Evolutionary conservation across 495 filamentous ascomycete genomes (phyloP).

Genomic region (Chlorociboria aeruginascens): DNA sequence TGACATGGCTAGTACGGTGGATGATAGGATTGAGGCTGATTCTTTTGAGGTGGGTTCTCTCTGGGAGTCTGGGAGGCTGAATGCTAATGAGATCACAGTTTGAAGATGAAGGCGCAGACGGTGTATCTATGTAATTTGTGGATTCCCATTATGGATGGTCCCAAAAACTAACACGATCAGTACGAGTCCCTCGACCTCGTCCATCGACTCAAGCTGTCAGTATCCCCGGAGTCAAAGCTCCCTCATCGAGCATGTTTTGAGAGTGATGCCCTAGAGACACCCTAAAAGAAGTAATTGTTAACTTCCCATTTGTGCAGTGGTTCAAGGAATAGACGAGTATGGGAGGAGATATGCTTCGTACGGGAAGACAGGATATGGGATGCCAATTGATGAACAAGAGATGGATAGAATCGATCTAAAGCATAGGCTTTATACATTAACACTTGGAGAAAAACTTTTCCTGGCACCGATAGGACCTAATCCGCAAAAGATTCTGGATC

Average conservation of each 20-base stretch:
- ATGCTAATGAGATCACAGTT: not conserved
- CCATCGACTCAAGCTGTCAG: too few relatives aligned
- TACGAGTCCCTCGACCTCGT: too few relatives aligned
- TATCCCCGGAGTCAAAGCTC: too few relatives aligned
- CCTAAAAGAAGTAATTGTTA: too few relatives aligned
- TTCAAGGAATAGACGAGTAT: slow-evolving; percentile 10
- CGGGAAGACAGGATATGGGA: slow-evolving; percentile 12
- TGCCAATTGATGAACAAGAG: slow-evolving; percentile 17
- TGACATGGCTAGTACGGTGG: not conserved
- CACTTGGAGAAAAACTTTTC: slow-evolving; percentile 42
- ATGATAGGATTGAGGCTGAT: not conserved
- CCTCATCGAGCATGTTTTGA: too few relatives aligned
- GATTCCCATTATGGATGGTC: too few relatives aligned
- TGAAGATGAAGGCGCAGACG: not conserved
- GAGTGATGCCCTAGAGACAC: too few relatives aligned
- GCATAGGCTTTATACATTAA: slow-evolving; percentile 20
- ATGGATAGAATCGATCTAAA: slow-evolving; percentile 15
- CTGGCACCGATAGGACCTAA: slow-evolving; percentile 43
- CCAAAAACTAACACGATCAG: too few relatives aligned
- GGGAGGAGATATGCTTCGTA: slow-evolving; percentile 12
- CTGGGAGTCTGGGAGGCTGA: not conserved
- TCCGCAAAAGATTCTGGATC: slow-evolving; percentile 42
- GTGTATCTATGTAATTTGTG: not conserved
- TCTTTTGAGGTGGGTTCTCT: not conserved
- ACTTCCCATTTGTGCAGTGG: not conserved